Percentiles rank a stretch among this genome's conserved stretches.
phyloP scores from a whole-genome alignment of 305 asterid species.

The Fraxinus angustifolia region DNA sequence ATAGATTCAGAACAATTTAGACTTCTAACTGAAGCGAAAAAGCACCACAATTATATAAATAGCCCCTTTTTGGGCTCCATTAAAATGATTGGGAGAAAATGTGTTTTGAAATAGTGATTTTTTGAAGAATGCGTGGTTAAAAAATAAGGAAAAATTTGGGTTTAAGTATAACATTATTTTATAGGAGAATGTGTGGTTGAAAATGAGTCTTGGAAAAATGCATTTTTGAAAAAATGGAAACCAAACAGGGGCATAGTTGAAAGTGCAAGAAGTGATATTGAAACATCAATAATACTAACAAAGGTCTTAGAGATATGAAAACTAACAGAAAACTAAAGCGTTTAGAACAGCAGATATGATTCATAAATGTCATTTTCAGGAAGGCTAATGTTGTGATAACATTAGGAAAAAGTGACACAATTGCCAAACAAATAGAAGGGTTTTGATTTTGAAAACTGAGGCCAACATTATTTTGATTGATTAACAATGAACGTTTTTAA shows the following conservation, averaged over 20 bases:
- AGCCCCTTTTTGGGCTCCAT: neutral
- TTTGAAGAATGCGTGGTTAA: neutral
- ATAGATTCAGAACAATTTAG: neutral
- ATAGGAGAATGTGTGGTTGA: neutral
- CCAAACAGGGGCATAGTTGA: neutral
- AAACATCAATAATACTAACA: neutral
- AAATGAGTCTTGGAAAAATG: no score
- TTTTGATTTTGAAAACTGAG: neutral
- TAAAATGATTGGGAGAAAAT: neutral
- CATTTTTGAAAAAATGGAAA: neutral
- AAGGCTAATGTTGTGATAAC: neutral
- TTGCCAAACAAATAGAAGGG: neutral
- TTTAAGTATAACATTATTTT: no score
- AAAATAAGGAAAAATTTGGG: neutral
- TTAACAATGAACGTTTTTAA: neutral
- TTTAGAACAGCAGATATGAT: neutral
- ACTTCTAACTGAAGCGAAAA: neutral
- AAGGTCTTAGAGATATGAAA: neutral
- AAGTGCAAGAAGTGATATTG: neutral
- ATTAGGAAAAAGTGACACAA: neutral
- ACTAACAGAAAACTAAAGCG: neutral
- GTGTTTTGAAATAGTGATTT: neutral
- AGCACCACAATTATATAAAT: neutral
- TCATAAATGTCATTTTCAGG: neutral
- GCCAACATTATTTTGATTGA: neutral